A percentile compares a stretch with the other conserved stretches of the same genome.
phyloP scores from a whole-genome alignment of 306 rosid genomes.

The Cucurbita moschata region DNA sequence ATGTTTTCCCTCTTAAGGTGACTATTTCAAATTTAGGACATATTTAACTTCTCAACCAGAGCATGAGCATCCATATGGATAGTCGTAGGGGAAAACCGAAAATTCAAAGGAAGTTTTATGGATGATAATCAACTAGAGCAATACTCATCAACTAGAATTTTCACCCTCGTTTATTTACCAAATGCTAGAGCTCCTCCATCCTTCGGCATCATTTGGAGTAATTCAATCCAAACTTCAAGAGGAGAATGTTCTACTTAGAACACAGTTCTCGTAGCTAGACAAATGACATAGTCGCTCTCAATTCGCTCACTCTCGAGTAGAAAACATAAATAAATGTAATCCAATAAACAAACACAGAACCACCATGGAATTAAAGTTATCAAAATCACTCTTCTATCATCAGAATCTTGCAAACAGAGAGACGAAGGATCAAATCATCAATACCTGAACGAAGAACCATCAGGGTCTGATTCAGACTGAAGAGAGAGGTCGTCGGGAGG shows the following conservation, averaged over 20 bases:
- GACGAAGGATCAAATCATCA: not conserved
- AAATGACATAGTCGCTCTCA: too few relatives aligned
- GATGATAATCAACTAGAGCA: not conserved
- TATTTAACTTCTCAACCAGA: not conserved
- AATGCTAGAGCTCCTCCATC: not conserved
- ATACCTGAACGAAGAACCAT: slow-evolving; percentile 28
- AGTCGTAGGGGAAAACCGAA: not conserved
- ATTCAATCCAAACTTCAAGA: not conserved
- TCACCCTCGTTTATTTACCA: not conserved
- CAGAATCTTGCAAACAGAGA: not conserved
- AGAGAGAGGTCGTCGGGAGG: slow-evolving; percentile 23
- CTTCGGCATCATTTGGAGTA: not conserved
- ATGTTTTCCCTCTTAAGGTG: not conserved
- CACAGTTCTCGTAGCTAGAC: not conserved
- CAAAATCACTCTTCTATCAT: not conserved
- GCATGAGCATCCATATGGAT: not conserved
- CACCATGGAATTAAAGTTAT: not conserved
- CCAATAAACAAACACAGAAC: not conserved
- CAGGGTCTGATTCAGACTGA: slow-evolving; percentile 14
- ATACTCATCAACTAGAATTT: not conserved
- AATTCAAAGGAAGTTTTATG: not conserved
- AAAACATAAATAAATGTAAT: too few relatives aligned
- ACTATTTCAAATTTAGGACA: not conserved
- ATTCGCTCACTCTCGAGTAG: too few relatives aligned
- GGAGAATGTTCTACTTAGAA: not conserved